Evolutionary conservation across 2,329 filamentous ascomycete genomes (phyloP).

Genomic region (Sphaerulina musiva): DNA sequence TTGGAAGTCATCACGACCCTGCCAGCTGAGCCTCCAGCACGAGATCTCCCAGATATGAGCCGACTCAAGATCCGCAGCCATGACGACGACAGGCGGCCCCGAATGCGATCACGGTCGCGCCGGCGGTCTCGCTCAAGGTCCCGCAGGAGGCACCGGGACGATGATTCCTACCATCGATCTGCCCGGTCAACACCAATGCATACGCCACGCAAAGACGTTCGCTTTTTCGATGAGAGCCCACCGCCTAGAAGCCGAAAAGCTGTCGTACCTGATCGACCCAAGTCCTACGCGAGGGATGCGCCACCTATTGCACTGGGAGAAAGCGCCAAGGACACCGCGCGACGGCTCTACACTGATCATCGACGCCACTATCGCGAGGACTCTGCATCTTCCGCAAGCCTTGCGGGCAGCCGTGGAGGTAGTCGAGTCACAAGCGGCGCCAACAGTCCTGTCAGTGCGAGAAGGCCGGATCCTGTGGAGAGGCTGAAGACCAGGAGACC

Average conservation of each 20-base stretch:
- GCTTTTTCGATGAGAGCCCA: conserved; percentile 18
- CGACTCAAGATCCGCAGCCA: conserved; percentile 7
- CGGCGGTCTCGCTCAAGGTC: conserved; percentile 7
- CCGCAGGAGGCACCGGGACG: background rate
- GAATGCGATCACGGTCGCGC: conserved; percentile 1
- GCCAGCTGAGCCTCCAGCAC: conserved; percentile 1
- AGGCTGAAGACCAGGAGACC: background rate
- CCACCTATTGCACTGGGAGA: conserved; percentile 19
- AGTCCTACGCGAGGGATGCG: conserved; percentile 16
- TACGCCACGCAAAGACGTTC: conserved; percentile 16
- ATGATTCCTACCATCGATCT: conserved; percentile 1
- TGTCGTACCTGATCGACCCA: conserved; percentile 11
- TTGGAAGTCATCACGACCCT: conserved; percentile 6
- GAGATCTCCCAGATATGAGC: conserved; percentile 10
- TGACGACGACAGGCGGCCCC: background rate
- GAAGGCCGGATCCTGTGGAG: background rate
- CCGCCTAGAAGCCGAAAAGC: conserved; percentile 7
- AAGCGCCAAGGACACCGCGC: conserved; percentile 18
- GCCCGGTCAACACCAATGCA: conserved; percentile 4
- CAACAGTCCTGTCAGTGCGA: background rate
- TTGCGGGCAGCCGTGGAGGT: background rate
- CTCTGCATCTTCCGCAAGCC: background rate
- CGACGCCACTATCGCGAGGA: conserved; percentile 1
- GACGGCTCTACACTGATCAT: conserved; percentile 13
- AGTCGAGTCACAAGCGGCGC: conserved; percentile 2